Conservation (phyloP, 768 basidiomycete species). For the Tulasnella sp. region DNA sequence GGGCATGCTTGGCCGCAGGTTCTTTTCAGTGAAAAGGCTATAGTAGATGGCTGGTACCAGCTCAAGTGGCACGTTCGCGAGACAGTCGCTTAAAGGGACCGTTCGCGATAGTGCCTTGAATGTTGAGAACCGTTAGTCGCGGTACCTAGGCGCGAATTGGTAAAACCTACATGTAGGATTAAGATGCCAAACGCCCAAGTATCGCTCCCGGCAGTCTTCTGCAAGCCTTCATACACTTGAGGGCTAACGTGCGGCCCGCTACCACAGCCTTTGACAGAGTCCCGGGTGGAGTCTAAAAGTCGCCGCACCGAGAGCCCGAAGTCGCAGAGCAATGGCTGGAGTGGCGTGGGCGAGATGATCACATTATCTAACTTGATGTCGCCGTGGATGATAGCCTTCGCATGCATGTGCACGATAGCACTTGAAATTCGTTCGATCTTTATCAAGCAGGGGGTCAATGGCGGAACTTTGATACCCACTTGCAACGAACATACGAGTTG, state of each 20-base stretch:
- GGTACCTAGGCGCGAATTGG: too few relatives aligned
- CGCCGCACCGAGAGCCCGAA: not conserved
- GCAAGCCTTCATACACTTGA: not conserved
- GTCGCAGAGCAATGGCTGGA: not conserved
- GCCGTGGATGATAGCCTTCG: not conserved
- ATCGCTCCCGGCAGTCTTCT: not conserved
- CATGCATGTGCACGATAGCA: not conserved
- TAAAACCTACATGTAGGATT: not conserved
- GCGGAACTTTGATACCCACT: too few relatives aligned
- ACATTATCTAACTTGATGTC: not conserved
- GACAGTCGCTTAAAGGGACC: too few relatives aligned
- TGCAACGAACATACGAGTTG: not conserved
- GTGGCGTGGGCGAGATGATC: not conserved
- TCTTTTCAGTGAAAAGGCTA: not conserved
- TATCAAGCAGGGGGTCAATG: not conserved
- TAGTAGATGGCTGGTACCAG: not conserved
- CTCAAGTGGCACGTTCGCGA: not conserved
- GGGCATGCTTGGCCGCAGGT: not conserved
- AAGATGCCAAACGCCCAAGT: not conserved
- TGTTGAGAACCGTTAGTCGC: too few relatives aligned
- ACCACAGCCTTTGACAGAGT: not conserved
- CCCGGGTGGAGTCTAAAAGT: not conserved
- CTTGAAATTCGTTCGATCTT: not conserved
- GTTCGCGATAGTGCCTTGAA: too few relatives aligned
- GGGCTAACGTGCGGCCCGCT: not conserved